Conservation (phyloP, 179 eudicot species). For the Sideroxylon spinosum region DNA sequence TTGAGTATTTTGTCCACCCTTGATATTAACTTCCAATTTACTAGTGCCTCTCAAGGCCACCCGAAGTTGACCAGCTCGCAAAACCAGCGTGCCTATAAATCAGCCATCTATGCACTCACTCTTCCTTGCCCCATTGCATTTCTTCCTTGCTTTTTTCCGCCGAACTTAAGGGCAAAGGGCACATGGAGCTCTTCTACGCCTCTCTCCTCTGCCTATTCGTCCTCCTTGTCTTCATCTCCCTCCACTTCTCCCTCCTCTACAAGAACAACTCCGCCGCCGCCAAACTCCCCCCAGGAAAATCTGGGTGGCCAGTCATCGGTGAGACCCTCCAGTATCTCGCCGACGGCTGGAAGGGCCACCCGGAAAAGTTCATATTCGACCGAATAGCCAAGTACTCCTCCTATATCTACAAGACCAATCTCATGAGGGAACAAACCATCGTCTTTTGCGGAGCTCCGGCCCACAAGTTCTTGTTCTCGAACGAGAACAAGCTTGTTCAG, state of each 20-base stretch:
- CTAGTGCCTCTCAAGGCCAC: too few relatives aligned
- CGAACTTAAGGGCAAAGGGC: too few relatives aligned
- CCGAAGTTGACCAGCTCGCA: too few relatives aligned
- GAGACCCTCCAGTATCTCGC: conserved; percentile 12
- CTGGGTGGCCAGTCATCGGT: not conserved
- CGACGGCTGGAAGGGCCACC: conserved; percentile 14
- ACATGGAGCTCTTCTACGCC: not conserved
- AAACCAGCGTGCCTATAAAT: too few relatives aligned
- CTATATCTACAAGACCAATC: not conserved
- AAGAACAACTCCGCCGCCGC: not conserved
- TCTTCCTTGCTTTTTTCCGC: too few relatives aligned
- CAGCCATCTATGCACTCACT: too few relatives aligned
- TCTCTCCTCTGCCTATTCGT: conserved; percentile 7
- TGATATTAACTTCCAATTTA: too few relatives aligned
- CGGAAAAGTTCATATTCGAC: conserved; percentile 11
- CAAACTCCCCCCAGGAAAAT: not conserved
- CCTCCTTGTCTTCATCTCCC: not conserved
- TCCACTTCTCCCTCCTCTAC: conserved; percentile 10
- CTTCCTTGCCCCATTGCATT: too few relatives aligned
- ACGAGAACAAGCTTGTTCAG: conserved; percentile 14
- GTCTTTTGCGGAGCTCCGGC: not conserved
- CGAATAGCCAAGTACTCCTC: conserved; percentile 14
- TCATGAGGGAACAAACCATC: not conserved
- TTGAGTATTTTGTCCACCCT: too few relatives aligned
- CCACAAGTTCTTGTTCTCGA: conserved; percentile 14